phyloP scores from a whole-genome alignment of 495 filamentous ascomycete genomes.

The Trichocladium uniseriatum region DNA sequence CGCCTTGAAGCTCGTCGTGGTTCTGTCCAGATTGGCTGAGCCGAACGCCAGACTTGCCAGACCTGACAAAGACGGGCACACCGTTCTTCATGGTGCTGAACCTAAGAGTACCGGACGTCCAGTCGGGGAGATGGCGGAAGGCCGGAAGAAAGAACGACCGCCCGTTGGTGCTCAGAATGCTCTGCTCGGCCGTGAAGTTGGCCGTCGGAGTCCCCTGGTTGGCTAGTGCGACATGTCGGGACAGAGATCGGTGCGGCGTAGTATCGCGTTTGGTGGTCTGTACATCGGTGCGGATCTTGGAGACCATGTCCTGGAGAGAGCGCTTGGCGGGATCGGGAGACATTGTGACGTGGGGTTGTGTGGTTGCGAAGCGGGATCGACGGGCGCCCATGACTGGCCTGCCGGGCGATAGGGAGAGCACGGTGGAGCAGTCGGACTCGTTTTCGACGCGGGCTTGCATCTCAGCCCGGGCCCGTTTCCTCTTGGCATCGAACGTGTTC shows the following conservation, averaged over 20 bases:
- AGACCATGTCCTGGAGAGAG: conserved; percentile 26
- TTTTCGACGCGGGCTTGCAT: conserved; percentile 39
- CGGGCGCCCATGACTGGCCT: conserved; percentile 12
- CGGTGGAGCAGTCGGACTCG: conserved; percentile 34
- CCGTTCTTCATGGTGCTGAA: conserved; percentile 38
- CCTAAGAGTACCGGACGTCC: conserved; percentile 36
- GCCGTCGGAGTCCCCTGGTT: conserved; percentile 5
- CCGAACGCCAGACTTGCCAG: conserved; percentile 14
- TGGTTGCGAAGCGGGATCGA: conserved; percentile 20
- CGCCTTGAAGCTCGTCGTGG: conserved; percentile 31
- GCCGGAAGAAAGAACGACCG: conserved; percentile 39
- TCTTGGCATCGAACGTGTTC: conserved; percentile 21
- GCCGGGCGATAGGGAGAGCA: conserved; percentile 25
- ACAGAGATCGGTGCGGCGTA: conserved; percentile 15
- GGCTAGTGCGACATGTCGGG: not conserved
- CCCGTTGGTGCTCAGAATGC: conserved; percentile 28
- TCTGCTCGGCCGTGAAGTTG: conserved; percentile 12
- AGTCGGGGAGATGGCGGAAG: conserved; percentile 39
- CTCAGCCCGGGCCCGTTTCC: conserved; percentile 26
- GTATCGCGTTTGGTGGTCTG: conserved; percentile 13
- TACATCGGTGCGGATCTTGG: conserved; percentile 25
- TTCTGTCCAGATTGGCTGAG: conserved; percentile 20
- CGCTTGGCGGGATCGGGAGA: conserved; percentile 19
- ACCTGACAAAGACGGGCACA: conserved; percentile 38
- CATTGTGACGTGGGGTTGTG: conserved; percentile 1